Percentiles rank a stretch among this genome's conserved stretches.
Evolutionary conservation across 108 stramenopile genomes (phyloP).

Genomic region (Nannochloropsis gaditana): DNA sequence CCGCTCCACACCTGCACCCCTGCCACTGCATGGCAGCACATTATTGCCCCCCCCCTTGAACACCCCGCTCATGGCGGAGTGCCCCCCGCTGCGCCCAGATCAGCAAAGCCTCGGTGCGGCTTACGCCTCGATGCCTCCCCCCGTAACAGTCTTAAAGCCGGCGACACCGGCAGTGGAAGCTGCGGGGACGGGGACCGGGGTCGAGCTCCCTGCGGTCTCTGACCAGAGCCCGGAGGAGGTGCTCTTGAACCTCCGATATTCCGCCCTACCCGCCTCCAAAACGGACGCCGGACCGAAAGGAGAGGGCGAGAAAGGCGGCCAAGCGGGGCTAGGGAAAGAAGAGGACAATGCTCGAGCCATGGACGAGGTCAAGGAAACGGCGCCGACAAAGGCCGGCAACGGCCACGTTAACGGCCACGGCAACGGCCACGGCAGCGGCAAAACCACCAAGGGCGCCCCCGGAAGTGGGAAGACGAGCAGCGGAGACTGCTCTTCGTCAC

Average conservation of each 20-base stretch:
- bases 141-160: background rate
- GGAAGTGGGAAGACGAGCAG: background rate
- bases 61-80: no score
- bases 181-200: background rate
- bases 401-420: no score
- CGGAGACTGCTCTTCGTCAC: background rate
- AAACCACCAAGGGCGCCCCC: background rate
- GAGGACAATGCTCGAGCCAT: no score
- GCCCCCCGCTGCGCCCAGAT: no score
- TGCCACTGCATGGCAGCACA: no score
- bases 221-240: slow-evolving; percentile 4
- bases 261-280: background rate
- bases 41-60: no score
- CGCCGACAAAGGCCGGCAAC: no score
- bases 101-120: no score
- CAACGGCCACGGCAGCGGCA: no score
- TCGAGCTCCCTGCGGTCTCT: background rate
- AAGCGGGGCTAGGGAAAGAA: background rate
- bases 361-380: no score
- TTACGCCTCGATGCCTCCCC: no score
- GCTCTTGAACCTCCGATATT: background rate
- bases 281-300: background rate
- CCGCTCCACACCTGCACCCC: slow-evolving; percentile 55
- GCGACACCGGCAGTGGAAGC: background rate
- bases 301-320: background rate